These are phyloP conservation scores for Coniochaeta prunicola DNA, from an alignment of 2,329 filamentous ascomycete species.

Conservation along the genomic window DNA sequence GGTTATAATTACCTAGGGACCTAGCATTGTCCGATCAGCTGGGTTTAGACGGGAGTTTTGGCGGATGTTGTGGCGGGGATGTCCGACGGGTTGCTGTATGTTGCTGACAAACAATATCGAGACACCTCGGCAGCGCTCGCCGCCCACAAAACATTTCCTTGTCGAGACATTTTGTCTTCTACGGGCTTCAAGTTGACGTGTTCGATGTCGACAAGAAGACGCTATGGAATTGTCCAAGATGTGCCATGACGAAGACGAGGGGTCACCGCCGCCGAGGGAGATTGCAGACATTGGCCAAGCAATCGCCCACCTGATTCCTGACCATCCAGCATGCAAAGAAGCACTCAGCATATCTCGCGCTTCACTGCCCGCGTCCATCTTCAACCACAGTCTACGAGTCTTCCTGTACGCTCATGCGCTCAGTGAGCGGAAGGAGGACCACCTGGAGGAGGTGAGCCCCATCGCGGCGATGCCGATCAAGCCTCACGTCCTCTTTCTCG, in stretches of 20 bases:
- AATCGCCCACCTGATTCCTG: conserved; percentile 10
- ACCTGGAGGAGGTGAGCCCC: not conserved
- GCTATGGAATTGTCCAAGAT: not conserved
- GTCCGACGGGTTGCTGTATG: no score
- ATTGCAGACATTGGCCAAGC: not conserved
- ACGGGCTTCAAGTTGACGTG: not conserved
- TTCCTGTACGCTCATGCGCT: conserved; percentile 15
- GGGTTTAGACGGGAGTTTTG: no score
- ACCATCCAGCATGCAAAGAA: conserved; percentile 15
- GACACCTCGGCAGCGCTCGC: no score
- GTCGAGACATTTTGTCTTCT: no score
- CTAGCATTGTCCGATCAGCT: no score
- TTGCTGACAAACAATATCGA: no score
- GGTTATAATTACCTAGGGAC: no score
- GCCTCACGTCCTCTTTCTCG: conserved; percentile 23
- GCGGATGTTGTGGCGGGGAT: no score
- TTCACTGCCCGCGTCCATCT: conserved; percentile 13
- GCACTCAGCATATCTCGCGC: conserved; percentile 13
- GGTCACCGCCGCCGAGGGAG: conserved; percentile 7
- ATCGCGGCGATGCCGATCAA: not conserved
- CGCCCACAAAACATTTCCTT: no score
- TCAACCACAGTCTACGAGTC: conserved; percentile 18
- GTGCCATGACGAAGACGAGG: not conserved
- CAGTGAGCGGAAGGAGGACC: conserved; percentile 3
- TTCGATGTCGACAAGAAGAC: not conserved